These are phyloP conservation scores for Myxozyma neotropica DNA, from an alignment of 805 yeast species.

Conservation along the genomic window DNA sequence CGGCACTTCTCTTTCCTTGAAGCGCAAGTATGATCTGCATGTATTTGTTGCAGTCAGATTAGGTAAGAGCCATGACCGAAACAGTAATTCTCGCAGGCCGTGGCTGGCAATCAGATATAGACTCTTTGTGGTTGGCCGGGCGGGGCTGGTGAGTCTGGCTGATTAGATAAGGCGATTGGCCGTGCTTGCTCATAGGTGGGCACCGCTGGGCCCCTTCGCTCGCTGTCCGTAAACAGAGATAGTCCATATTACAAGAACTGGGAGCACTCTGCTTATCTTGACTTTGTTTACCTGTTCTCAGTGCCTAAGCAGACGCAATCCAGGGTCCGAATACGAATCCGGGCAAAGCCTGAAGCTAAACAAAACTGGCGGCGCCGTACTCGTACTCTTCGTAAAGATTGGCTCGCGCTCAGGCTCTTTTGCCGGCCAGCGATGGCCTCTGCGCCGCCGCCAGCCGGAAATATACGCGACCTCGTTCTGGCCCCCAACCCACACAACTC, in stretches of 20 bases:
- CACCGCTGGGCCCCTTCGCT: neutral
- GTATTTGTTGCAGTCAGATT: no score
- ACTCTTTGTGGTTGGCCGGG: slow-evolving; percentile 1
- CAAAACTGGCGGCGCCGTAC: neutral
- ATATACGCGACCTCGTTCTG: neutral
- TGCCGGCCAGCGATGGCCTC: neutral
- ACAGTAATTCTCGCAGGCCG: no score
- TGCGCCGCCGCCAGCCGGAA: slow-evolving; percentile 1
- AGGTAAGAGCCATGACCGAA: no score
- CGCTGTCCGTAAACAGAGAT: no score
- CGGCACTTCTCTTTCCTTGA: no score
- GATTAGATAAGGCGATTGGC: neutral
- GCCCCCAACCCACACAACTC: no score
- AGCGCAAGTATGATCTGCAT: no score
- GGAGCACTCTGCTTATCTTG: no score
- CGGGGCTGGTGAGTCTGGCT: neutral
- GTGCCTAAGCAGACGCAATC: neutral
- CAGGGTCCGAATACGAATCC: neutral
- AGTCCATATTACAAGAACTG: no score
- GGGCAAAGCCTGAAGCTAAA: neutral
- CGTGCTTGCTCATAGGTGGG: neutral
- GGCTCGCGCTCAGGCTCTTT: slow-evolving; percentile 6
- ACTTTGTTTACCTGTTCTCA: no score
- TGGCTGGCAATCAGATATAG: slow-evolving; percentile 7
- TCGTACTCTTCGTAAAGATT: neutral